Percentiles rank a stretch among this genome's conserved stretches.
Conservation (phyloP, 176 grass and related monocot genomes). For the Zea luxurians region DNA sequence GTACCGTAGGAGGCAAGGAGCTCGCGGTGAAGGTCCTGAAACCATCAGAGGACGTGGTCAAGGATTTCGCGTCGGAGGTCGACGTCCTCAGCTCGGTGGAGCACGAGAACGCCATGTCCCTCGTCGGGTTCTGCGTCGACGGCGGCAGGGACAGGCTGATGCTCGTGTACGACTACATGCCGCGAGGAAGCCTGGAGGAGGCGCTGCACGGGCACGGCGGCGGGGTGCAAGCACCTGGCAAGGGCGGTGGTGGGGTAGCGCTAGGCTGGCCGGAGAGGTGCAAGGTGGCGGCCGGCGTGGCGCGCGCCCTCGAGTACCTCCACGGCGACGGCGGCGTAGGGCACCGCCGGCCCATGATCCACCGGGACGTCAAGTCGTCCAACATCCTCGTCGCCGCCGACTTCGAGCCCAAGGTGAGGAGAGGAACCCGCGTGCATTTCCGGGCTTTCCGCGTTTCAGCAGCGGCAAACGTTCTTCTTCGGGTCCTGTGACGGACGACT, state of each 20-base stretch:
- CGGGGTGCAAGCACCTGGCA: background rate
- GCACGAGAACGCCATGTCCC: conserved; percentile 65
- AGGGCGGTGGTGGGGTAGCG: background rate
- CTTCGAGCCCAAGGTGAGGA: conserved; percentile 65
- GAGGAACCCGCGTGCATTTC: background rate
- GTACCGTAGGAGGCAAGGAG: conserved; percentile 42
- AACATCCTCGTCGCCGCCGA: conserved; percentile 74
- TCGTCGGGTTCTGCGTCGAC: conserved; percentile 72
- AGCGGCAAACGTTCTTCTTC: background rate
- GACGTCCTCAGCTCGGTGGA: conserved; percentile 59
- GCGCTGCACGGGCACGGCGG: conserved; percentile 43
- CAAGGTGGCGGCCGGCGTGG: conserved; percentile 64
- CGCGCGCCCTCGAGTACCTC: conserved; percentile 57
- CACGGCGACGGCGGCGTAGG: conserved; percentile 46
- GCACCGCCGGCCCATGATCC: conserved; percentile 50
- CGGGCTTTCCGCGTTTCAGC: background rate
- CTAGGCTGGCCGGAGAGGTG: conserved; percentile 75
- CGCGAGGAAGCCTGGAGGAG: conserved; percentile 84
- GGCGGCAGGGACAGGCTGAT: conserved; percentile 41
- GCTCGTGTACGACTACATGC: conserved; percentile 84
- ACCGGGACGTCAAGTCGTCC: conserved; percentile 90
- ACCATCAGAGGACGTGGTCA: conserved; percentile 39
- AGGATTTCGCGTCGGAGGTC: conserved; percentile 72
- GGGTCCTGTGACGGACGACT: too few species aligned
- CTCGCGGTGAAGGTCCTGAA: conserved; percentile 84